Evolutionary conservation across 1,284 basidiomycete species (phyloP).

Genomic region (Kalmanozyma brasiliensis): DNA sequence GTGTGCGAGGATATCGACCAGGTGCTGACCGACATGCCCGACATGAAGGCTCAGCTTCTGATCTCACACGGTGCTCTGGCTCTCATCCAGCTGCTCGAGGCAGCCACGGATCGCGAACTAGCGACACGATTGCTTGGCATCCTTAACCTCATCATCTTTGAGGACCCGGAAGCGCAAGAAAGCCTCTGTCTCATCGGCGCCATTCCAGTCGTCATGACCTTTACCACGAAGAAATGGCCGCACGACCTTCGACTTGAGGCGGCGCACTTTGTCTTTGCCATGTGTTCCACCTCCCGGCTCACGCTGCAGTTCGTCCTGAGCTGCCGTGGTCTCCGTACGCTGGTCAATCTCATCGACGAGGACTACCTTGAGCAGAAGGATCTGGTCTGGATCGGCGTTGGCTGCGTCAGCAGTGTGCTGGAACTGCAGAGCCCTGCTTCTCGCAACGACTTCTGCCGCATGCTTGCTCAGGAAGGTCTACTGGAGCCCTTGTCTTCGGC

Average conservation of each 20-base stretch:
- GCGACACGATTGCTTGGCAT: slow-evolving; percentile 85
- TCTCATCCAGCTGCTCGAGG: slow-evolving; percentile 89
- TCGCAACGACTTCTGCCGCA: slow-evolving; percentile 96
- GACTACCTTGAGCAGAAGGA: slow-evolving; percentile 88
- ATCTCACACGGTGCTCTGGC: slow-evolving; percentile 93
- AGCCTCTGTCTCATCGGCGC: slow-evolving; percentile 89
- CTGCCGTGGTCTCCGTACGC: slow-evolving; percentile 89
- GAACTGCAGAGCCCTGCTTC: slow-evolving; percentile 91
- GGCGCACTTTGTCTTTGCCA: slow-evolving; percentile 89
- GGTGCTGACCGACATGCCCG: slow-evolving; percentile 83
- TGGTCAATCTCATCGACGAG: slow-evolving; percentile 95
- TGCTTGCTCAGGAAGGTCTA: slow-evolving; percentile 95
- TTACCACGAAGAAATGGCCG: slow-evolving; percentile 92
- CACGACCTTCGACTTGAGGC: slow-evolving; percentile 93
- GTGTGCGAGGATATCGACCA: slow-evolving; percentile 87
- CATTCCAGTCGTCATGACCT: slow-evolving; percentile 72
- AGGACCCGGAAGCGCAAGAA: slow-evolving; percentile 86
- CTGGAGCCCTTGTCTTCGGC: slow-evolving; percentile 91
- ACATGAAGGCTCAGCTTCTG: slow-evolving; percentile 88
- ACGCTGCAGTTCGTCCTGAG: slow-evolving; percentile 74
- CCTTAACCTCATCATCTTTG: slow-evolving; percentile 86
- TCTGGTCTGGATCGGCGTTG: slow-evolving; percentile 91
- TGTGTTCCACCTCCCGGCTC: slow-evolving; percentile 89
- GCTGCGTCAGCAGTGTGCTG: slow-evolving; percentile 93
- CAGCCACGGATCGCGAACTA: slow-evolving; percentile 81